phyloP scores from a whole-genome alignment of 179 eudicot genomes.

The Camellia oleifera region DNA sequence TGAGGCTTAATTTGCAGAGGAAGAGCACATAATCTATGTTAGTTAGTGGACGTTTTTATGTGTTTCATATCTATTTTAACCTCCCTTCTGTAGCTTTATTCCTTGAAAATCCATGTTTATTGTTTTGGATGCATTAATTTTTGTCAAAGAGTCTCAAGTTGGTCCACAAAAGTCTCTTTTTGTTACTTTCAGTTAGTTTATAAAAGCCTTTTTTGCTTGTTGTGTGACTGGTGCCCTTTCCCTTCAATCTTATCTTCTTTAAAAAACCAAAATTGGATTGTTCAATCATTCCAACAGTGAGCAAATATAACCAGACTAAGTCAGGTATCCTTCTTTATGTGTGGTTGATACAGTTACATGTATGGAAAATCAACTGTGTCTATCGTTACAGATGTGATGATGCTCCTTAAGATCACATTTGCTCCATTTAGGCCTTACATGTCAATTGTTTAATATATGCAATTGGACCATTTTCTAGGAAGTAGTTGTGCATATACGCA shows the following conservation, averaged over 20 bases:
- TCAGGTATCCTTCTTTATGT: constrained; percentile 31
- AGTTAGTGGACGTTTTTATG: too few species aligned
- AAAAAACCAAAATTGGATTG: not conserved
- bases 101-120: not conserved
- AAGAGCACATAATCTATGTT: not conserved
- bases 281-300: not conserved
- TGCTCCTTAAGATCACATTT: constrained; percentile 19
- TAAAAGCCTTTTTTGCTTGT: not conserved
- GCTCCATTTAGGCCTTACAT: constrained; percentile 45
- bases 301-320: constrained; percentile 29
- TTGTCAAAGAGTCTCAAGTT: not conserved
- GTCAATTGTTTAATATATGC: not conserved
- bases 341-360: constrained; percentile 44
- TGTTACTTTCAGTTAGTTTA: not conserved
- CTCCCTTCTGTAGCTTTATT: not conserved
- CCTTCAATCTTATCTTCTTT: not conserved
- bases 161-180: not conserved
- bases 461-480: not conserved
- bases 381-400: constrained; percentile 42
- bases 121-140: too few species aligned
- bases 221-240: not conserved
- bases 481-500: not conserved
- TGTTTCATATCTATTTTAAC: not conserved
- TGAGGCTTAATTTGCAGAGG: too few species aligned
- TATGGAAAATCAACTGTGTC: constrained; percentile 36